Percentiles rank a stretch among this genome's conserved stretches.
phyloP scores from a whole-genome alignment of 2,329 filamentous ascomycete genomes.

The Verticillium zaregamsianum region DNA sequence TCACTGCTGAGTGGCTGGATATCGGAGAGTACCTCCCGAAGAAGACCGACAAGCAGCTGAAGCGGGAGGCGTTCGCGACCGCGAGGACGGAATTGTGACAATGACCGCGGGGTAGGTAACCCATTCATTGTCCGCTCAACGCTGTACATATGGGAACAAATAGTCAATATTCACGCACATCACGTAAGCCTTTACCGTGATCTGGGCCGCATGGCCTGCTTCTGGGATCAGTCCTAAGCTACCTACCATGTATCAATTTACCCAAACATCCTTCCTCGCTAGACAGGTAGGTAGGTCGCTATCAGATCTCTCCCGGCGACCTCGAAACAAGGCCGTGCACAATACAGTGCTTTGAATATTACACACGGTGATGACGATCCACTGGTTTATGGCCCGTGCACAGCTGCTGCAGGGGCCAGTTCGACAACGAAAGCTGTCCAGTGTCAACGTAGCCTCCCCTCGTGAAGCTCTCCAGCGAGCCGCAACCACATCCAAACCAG shows the following conservation, averaged over 20 bases:
- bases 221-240: too few relatives aligned
- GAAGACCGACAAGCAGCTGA: conserved; percentile 15
- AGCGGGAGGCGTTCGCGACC: conserved; percentile 10
- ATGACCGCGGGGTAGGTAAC: not conserved
- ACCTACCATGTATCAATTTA: too few relatives aligned
- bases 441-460: not conserved
- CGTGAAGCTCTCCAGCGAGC: conserved; percentile 13
- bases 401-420: not conserved
- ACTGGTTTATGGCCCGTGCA: not conserved
- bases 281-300: too few relatives aligned
- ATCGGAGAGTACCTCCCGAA: conserved; percentile 41
- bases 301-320: too few relatives aligned
- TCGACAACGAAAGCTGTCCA: conserved; percentile 15
- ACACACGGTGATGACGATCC: not conserved
- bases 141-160: not conserved
- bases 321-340: not conserved
- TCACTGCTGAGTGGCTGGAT: conserved; percentile 81
- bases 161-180: not conserved
- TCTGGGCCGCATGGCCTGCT: not conserved
- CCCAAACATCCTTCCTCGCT: not conserved
- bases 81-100: conserved; percentile 7
- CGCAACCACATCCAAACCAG: conserved; percentile 10
- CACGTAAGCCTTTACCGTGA: not conserved
- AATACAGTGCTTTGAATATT: not conserved
- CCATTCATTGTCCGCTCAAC: not conserved